Evolutionary conservation across 345 rosid species (phyloP).

Genomic region (Boechera divaricarpa): DNA sequence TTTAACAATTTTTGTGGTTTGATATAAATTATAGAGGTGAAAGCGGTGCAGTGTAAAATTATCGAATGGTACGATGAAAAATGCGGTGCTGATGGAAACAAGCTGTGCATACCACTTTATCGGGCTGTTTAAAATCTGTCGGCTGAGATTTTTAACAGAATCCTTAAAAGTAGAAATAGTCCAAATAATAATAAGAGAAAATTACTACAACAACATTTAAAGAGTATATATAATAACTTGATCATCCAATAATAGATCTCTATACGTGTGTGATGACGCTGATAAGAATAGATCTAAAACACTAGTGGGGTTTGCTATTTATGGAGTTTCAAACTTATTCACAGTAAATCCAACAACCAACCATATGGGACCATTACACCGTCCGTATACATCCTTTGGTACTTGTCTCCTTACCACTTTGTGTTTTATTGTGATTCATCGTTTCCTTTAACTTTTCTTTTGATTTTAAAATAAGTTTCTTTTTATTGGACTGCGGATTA

Average conservation of each 20-base stretch:
- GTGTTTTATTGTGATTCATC: neutral
- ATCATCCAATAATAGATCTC: neutral
- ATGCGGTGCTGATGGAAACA: conserved; percentile 20
- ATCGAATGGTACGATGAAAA: neutral
- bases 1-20: neutral
- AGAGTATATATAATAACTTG: too few relatives aligned
- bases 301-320: neutral
- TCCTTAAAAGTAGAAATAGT: too few relatives aligned
- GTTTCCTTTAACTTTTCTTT: neutral
- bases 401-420: neutral
- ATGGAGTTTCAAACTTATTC: conserved; percentile 10
- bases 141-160: too few relatives aligned
- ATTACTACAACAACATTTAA: too few relatives aligned
- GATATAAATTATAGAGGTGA: neutral
- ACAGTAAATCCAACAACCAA: conserved; percentile 6
- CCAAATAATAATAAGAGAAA: too few relatives aligned
- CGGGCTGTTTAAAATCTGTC: too few relatives aligned
- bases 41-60: neutral
- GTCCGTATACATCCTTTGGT: neutral
- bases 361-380: neutral
- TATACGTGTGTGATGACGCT: neutral
- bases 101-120: neutral
- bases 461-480: too few relatives aligned
- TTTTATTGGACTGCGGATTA: neutral
- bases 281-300: neutral